Percentiles rank a stretch among this genome's conserved stretches.
phyloP scores from a whole-genome alignment of 805 yeast genomes.

The Scheffersomyces amazonensis region DNA sequence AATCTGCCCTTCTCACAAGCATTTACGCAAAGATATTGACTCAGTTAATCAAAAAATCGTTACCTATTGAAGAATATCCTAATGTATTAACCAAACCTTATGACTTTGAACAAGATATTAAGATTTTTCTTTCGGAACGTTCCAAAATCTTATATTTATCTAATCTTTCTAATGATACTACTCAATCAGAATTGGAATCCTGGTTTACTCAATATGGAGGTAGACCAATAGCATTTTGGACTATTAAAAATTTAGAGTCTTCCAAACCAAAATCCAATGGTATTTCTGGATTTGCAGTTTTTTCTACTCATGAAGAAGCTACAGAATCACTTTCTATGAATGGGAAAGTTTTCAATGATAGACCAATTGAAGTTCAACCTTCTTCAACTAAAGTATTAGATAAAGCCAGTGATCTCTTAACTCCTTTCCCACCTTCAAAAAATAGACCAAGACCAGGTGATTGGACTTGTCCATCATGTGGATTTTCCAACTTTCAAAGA shows the following conservation, averaged over 20 bases:
- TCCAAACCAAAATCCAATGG: conserved; percentile 14
- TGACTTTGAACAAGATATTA: conserved; percentile 72
- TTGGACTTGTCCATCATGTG: conserved; percentile 97
- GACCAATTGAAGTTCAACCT: conserved; percentile 81
- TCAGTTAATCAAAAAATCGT: conserved; percentile 45
- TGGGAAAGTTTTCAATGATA: conserved; percentile 72
- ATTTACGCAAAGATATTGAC: conserved; percentile 44
- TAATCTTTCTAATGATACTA: conserved; percentile 82
- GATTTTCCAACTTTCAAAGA: conserved; percentile 91
- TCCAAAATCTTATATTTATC: conserved; percentile 76
- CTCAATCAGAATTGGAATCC: conserved; percentile 84
- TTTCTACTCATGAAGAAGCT: conserved; percentile 84
- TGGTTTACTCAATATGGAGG: conserved; percentile 91
- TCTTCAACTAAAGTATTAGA: conserved; percentile 77
- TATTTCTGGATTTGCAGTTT: conserved; percentile 79
- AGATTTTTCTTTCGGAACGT: conserved; percentile 63
- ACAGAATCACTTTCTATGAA: conserved; percentile 72
- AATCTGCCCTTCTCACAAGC: neutral
- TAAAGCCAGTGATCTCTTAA: conserved; percentile 74
- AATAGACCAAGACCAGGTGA: conserved; percentile 95
- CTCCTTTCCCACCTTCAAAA: conserved; percentile 81
- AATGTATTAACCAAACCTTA: conserved; percentile 68
- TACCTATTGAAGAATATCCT: conserved; percentile 50
- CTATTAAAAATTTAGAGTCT: conserved; percentile 56
- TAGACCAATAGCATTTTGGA: conserved; percentile 87